Evolutionary conservation across 2,329 filamentous ascomycete genomes (phyloP), one percentile per base, ranked within the genome.

Genomic region (Fusarium buharicum): DNA sequence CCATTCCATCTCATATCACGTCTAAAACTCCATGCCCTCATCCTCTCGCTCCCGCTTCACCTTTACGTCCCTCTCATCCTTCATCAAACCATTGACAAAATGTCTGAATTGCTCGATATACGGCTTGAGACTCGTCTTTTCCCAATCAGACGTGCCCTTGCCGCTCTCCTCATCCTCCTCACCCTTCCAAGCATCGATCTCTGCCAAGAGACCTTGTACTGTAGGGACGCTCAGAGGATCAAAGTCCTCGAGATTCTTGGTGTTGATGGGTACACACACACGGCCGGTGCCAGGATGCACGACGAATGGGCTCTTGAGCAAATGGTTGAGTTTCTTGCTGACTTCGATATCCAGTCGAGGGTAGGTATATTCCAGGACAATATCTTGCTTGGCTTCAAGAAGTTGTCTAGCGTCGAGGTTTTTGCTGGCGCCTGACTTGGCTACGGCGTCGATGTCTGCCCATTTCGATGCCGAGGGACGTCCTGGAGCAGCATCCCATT

Each of bases 351-450:
- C 95, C 50, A 99, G 90, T 34, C 95, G 90, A 4, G 95, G 95
- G 76, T 99, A 99, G 7, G 95, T 97, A 78, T 99, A 98, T 78
- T 99, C 95, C 27, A 99, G 86, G 4, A 98, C 89, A 60, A 99
- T 91, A 73, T 98, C 95, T 75, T 97, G 93, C 78, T 97, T 98
- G 18, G 93, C 92, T 70, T 97, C 92, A 9, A 90, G 84, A 12
- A 99, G 83, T 3, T 89, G 86, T 62, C 84, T 86, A 0, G 87
- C 76, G 67, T 95, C 89, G n/a, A 97, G 84, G 10, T 84, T 82
- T 71, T 87, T 90, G 72, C 87, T 87, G 24, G 86, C 86, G 30
- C 91, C 90, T 1, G 88, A 86, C 76, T 92, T 91, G 41, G 94
- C 95, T 12, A 97, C 76, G 1, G 87, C 81, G 74, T 98, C 92